Evolutionary conservation across 768 basidiomycete genomes (phyloP), one percentile per base, ranked within the genome.

Genomic region (Phaeotremella skinneri): DNA sequence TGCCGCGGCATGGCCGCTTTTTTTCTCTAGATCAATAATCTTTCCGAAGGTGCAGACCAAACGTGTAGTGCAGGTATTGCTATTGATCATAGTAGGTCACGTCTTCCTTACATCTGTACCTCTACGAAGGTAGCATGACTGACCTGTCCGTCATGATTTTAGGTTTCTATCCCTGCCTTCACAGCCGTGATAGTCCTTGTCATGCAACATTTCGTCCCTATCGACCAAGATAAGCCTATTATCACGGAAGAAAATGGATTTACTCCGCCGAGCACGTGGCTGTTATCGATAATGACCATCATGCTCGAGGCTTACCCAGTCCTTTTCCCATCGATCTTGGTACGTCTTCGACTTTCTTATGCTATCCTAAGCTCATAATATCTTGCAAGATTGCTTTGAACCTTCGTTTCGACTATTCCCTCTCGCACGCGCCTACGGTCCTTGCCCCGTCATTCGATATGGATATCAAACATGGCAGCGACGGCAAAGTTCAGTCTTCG

Each of bases 281-380:
- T 45, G 13, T 21, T 45, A 6, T 45, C 43, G 21, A 45, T 45
- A 11, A 45, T 45, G 43, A 45, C 43, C 11, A 45, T 45, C 43
- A 45, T 45, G 13, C 11, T 45, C 7, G 43, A 45, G 6, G 43
- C 20, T 13, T 45, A 9, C 21, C 43, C 43, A 14, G 23, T 45
- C 20, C 13, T 45, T 11, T 45, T 9, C 43, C 43, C 43, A 7
- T 45, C 43, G 43, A 45, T 45, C 6, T 45, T 45, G 7, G 43
- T 45, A 20, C 13, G 43, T 45, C 6, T 23, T 45, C 9, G 6
- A 21, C 43, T 45, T 23, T 14, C 43, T 6, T 13, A 20, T 6
- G 23, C 9, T 14, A 45, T 7, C 23, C 34, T 37, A 7, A 37
- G 34, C 34, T 45, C 13, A 45, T 45, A 7, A 7, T 23, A 45